Percentiles rank a stretch among this genome's conserved stretches.
Evolutionary conservation across 2,329 filamentous ascomycete genomes (phyloP).

Genomic region (Emmonsiellopsis sp.): DNA sequence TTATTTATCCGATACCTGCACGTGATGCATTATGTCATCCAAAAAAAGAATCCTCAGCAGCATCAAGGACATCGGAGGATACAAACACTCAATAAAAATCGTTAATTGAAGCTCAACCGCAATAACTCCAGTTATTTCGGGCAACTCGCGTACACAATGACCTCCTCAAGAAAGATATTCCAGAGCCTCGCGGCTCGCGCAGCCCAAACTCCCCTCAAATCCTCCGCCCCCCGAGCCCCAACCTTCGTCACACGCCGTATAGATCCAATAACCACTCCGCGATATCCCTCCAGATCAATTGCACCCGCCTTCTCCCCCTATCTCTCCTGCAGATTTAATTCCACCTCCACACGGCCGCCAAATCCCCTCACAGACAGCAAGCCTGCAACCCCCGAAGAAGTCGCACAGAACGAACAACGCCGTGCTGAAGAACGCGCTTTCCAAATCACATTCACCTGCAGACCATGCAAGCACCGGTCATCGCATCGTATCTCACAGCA

Average conservation of each 20-base stretch:
- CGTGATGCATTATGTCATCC: neutral
- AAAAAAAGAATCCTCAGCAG: neutral
- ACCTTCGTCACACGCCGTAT: neutral
- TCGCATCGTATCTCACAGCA: constrained; percentile 84
- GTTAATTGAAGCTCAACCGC: neutral
- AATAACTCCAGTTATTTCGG: neutral
- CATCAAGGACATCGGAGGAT: neutral
- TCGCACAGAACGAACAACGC: constrained; percentile 27
- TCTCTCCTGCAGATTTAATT: constrained; percentile 21
- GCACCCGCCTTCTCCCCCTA: constrained; percentile 3
- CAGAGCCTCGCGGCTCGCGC: constrained; percentile 2
- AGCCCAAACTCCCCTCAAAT: neutral
- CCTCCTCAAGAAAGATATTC: constrained; percentile 5
- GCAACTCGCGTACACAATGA: constrained; percentile 4
- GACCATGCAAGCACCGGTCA: constrained; percentile 71
- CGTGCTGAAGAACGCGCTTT: constrained; percentile 58
- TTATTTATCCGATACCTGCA: neutral
- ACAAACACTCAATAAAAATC: neutral
- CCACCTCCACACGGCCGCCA: constrained; percentile 18
- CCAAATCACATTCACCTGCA: constrained; percentile 85
- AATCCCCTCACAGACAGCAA: constrained; percentile 27
- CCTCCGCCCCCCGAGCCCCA: constrained; percentile 5
- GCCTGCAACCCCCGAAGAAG: constrained; percentile 24
- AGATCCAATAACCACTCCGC: neutral
- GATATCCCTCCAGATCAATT: neutral